These are phyloP conservation scores for Sporothrix euskadiensis DNA, from an alignment of 2,329 filamentous ascomycete species.

Conservation along the genomic window DNA sequence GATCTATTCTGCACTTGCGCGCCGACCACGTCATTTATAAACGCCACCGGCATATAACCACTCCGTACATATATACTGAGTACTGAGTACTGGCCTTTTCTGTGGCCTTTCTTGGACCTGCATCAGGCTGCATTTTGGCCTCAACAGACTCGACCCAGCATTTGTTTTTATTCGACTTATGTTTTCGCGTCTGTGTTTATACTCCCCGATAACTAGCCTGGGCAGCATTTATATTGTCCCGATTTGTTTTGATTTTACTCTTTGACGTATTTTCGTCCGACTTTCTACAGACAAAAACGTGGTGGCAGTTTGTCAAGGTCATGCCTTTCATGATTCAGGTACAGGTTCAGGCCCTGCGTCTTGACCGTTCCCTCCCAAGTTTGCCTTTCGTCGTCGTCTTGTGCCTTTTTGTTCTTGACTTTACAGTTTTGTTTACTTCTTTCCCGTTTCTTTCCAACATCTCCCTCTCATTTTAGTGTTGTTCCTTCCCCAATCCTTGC, in stretches of 20 bases:
- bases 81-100: neutral
- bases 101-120: neutral
- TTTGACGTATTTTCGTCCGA: neutral
- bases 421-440: neutral
- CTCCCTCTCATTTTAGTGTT: neutral
- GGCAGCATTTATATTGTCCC: neutral
- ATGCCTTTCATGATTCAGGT: neutral
- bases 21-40: neutral
- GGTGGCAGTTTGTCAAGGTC: neutral
- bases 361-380: neutral
- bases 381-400: neutral
- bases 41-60: neutral
- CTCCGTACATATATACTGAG: neutral
- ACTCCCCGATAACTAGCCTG: neutral
- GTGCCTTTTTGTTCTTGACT: neutral
- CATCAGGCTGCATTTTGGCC: constrained; percentile 4
- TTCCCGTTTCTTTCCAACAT: neutral
- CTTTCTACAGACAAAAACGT: neutral
- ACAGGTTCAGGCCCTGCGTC: neutral
- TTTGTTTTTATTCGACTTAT: neutral
- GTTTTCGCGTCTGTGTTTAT: constrained; percentile 10
- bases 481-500: constrained; percentile 1
- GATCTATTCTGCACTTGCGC: neutral
- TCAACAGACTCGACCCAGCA: neutral
- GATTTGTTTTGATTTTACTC: neutral